A percentile compares a stretch with the other conserved stretches of the same genome.
Conservation (phyloP, 331 rosid genomes). For the Malus hybrid region DNA sequence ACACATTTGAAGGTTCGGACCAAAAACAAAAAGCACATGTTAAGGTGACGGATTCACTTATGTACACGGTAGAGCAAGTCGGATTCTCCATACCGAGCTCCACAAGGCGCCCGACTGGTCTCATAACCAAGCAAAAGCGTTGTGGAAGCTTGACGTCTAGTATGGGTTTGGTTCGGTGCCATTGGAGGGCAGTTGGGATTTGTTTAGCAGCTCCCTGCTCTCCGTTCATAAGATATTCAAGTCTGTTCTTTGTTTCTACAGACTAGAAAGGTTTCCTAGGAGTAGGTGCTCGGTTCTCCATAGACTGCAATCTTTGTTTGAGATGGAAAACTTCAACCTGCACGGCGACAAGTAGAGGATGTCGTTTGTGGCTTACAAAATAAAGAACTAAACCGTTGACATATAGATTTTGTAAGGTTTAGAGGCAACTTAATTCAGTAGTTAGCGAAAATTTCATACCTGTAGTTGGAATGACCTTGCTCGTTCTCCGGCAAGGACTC, state of each 20-base stretch:
- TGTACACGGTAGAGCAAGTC: constrained; percentile 1
- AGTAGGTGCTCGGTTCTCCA: constrained; percentile 83
- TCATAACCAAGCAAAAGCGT: not conserved
- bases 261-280: constrained; percentile 82
- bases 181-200: not conserved
- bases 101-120: not conserved
- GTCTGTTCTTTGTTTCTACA: constrained; percentile 1
- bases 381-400: not conserved
- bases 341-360: not conserved
- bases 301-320: constrained; percentile 84
- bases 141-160: not conserved
- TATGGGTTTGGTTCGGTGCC: not conserved
- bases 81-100: not conserved
- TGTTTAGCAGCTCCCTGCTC: not conserved
- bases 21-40: not conserved
- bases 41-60: not conserved
- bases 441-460: constrained; percentile 27
- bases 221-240: not conserved
- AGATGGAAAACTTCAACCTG: constrained; percentile 94
- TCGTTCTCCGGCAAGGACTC: constrained; percentile 85
- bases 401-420: not conserved
- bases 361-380: not conserved
- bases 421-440: not conserved
- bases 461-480: constrained; percentile 90
- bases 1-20: not conserved